These are phyloP conservation scores for Tilletiopsis washingtonensis DNA, from an alignment of 1,284 basidiomycete species.

Conservation along the genomic window DNA sequence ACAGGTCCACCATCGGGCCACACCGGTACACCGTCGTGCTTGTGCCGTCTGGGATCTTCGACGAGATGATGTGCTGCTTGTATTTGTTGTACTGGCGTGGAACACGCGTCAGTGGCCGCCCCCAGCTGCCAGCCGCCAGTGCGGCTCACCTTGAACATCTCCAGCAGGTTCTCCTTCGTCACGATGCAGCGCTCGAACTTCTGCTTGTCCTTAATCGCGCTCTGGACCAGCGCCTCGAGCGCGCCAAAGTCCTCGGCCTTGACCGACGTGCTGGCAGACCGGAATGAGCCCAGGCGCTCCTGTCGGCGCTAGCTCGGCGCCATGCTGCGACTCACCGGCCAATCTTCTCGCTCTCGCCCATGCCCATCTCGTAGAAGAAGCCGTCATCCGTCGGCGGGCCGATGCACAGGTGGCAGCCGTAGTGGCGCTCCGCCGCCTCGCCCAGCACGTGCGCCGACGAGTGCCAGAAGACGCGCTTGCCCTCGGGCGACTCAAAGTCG, in stretches of 20 bases:
- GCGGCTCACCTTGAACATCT: slow-evolving; percentile 99
- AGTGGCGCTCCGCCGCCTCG: slow-evolving; percentile 91
- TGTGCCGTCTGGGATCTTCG: slow-evolving; percentile 91
- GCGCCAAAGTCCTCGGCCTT: slow-evolving; percentile 68
- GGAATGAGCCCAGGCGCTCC: neutral
- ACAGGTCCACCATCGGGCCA: slow-evolving; percentile 96
- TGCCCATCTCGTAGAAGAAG: slow-evolving; percentile 96
- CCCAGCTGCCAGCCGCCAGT: too few relatives aligned
- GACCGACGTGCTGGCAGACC: too few relatives aligned
- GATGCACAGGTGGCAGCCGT: slow-evolving; percentile 93
- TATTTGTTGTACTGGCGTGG: slow-evolving; percentile 99
- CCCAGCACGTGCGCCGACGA: slow-evolving; percentile 98
- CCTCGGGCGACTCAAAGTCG: slow-evolving; percentile 92
- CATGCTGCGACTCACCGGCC: slow-evolving; percentile 26
- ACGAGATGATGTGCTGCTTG: slow-evolving; percentile 91
- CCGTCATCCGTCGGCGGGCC: slow-evolving; percentile 97
- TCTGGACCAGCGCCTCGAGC: slow-evolving; percentile 80
- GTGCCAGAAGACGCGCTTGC: slow-evolving; percentile 87
- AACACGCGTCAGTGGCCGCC: too few relatives aligned
- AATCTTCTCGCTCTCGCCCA: slow-evolving; percentile 44
- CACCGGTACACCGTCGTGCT: slow-evolving; percentile 98
- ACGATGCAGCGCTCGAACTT: slow-evolving; percentile 90
- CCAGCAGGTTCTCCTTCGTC: slow-evolving; percentile 82
- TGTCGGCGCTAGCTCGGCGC: too few relatives aligned
- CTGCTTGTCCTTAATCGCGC: slow-evolving; percentile 91